Conservation (phyloP, 1,139 yeast genomes). For the Saccharomyces pastorianus region DNA sequence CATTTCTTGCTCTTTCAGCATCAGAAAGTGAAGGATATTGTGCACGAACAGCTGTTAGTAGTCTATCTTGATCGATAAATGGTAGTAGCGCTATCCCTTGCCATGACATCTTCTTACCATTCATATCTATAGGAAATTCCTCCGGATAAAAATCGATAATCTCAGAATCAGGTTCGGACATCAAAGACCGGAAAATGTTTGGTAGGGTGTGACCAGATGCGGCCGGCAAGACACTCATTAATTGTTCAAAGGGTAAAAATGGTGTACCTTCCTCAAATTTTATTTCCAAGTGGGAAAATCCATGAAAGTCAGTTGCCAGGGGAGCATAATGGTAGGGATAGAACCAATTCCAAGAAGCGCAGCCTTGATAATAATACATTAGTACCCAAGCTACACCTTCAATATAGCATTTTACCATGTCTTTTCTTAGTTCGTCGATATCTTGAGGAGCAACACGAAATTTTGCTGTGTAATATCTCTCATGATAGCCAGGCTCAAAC, state of each 20-base stretch:
- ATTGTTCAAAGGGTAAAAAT: conserved; percentile 87
- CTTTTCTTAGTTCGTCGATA: conserved; percentile 45
- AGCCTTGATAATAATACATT: conserved; percentile 89
- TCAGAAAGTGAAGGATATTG: conserved; percentile 59
- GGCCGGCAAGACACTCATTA: conserved; percentile 96
- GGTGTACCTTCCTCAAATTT: conserved; percentile 68
- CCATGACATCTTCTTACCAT: conserved; percentile 93
- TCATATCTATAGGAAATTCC: conserved; percentile 86
- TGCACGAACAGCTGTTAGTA: conserved; percentile 55
- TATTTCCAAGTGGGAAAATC: conserved; percentile 52
- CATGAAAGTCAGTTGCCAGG: conserved; percentile 78
- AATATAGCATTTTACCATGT: conserved; percentile 65
- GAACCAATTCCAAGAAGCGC: conserved; percentile 98
- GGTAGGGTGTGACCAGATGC: conserved; percentile 93
- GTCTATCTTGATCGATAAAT: conserved; percentile 73
- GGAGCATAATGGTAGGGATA: conserved; percentile 98
- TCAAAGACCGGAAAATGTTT: conserved; percentile 68
- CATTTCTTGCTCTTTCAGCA: conserved; percentile 64
- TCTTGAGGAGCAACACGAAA: conserved; percentile 54
- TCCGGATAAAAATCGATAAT: conserved; percentile 89
- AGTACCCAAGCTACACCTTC: conserved; percentile 97
- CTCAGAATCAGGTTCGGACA: conserved; percentile 74
- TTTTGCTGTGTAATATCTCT: conserved; percentile 71
- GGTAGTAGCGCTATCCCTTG: conserved; percentile 88
- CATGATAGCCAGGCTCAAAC: conserved; percentile 83